phyloP scores from a whole-genome alignment of 2,329 filamentous ascomycete genomes.

The Beauveria asiatica region DNA sequence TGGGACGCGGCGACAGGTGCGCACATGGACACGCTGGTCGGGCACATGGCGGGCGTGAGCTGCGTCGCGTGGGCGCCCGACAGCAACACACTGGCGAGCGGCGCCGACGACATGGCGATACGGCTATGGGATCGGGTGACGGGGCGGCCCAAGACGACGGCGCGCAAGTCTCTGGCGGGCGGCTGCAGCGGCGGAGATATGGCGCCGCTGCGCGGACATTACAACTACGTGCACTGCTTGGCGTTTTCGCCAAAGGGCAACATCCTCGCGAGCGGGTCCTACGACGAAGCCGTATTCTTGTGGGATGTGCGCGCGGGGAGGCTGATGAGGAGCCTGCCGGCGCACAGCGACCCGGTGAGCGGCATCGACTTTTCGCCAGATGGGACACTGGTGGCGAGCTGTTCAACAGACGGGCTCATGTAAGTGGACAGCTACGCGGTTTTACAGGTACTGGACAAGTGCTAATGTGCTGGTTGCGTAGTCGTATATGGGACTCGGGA shows the following conservation, averaged over 20 bases:
- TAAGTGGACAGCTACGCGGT: slow-evolving; percentile 29
- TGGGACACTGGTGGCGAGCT: slow-evolving; percentile 85
- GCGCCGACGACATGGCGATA: slow-evolving; percentile 93
- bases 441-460: neutral
- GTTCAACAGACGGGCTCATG: slow-evolving; percentile 85
- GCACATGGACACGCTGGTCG: slow-evolving; percentile 81
- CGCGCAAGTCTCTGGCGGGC: slow-evolving; percentile 35
- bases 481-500: slow-evolving; percentile 88
- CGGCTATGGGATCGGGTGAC: slow-evolving; percentile 77
- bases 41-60: slow-evolving; percentile 86
- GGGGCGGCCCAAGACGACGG: slow-evolving; percentile 43
- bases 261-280: slow-evolving; percentile 88
- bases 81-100: slow-evolving; percentile 76
- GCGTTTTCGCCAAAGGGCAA: slow-evolving; percentile 98
- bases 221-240: slow-evolving; percentile 91
- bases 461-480: slow-evolving; percentile 21
- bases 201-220: slow-evolving; percentile 68
- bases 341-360: slow-evolving; percentile 88
- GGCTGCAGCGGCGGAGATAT: slow-evolving; percentile 35
- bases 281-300: slow-evolving; percentile 93
- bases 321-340: slow-evolving; percentile 83
- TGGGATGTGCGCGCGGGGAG: slow-evolving; percentile 90
- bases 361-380: slow-evolving; percentile 91
- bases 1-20: slow-evolving; percentile 75
- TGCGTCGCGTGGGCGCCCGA: slow-evolving; percentile 93